Evolutionary conservation across 495 filamentous ascomycete species (phyloP).

Genomic region (Neurospora intermedia): DNA sequence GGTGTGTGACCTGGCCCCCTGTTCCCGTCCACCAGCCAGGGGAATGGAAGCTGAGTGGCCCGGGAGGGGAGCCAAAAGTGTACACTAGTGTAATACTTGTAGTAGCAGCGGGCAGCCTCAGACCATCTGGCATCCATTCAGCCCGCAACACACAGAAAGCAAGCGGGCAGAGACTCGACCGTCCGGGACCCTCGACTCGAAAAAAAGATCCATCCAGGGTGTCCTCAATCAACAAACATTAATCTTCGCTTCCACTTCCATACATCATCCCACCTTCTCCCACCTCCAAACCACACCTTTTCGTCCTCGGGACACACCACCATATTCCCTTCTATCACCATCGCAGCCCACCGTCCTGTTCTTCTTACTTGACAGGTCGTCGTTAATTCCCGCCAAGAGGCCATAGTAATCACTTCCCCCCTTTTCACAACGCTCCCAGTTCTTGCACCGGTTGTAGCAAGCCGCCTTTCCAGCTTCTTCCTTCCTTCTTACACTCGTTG

Average conservation of each 20-base stretch:
- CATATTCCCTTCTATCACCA: background rate
- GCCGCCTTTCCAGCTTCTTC: slow-evolving; percentile 3
- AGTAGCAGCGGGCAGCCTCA: background rate
- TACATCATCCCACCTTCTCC: background rate
- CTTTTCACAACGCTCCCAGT: background rate
- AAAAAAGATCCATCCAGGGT: slow-evolving; percentile 9
- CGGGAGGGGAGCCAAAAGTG: background rate
- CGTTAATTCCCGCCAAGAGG: background rate
- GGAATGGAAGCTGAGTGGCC: background rate
- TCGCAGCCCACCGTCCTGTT: background rate
- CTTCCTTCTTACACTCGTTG: slow-evolving; percentile 27
- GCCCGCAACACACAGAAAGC: background rate
- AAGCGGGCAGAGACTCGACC: background rate
- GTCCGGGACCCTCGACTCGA: background rate
- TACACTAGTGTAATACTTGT: no score
- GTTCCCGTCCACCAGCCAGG: background rate
- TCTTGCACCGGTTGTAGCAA: background rate
- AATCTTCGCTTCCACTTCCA: background rate
- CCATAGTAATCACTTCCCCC: background rate
- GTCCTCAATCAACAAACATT: slow-evolving; percentile 5
- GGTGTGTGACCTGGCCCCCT: background rate
- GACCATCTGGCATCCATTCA: background rate
- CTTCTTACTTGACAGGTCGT: background rate
- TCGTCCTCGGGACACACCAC: background rate
- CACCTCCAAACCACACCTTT: background rate